Evolutionary conservation across 257 asterid species (phyloP).

Genomic region (Petunia axillaris): DNA sequence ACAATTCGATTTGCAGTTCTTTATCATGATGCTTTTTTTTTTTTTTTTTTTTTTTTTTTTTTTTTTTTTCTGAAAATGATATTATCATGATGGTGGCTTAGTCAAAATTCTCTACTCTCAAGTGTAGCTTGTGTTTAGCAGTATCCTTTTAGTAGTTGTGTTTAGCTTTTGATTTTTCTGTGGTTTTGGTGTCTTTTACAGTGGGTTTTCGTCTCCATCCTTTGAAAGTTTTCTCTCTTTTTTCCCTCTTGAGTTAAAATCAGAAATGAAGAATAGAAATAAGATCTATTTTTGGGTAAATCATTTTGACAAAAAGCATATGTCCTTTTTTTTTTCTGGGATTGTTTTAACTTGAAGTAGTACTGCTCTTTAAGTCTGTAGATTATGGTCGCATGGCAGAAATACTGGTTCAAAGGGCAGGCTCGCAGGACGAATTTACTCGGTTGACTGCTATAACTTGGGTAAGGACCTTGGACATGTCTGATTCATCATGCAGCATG

Average conservation of each 20-base stretch:
- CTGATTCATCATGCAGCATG: slow-evolving; percentile 24
- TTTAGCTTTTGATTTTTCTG: slow-evolving; percentile 10
- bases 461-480: slow-evolving; percentile 48
- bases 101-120: slow-evolving; percentile 1
- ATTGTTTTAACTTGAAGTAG: slow-evolving; percentile 35
- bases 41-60: too few relatives aligned
- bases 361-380: slow-evolving; percentile 70
- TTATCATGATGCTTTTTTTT: neutral
- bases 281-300: slow-evolving; percentile 20
- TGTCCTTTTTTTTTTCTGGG: slow-evolving; percentile 32
- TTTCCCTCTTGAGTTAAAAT: neutral
- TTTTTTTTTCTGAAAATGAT: too few relatives aligned
- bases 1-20: neutral
- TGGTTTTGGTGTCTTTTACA: slow-evolving; percentile 4
- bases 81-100: neutral
- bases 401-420: slow-evolving; percentile 80
- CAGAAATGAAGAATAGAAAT: slow-evolving; percentile 5
- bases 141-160: neutral
- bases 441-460: slow-evolving; percentile 82
- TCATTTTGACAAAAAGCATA: slow-evolving; percentile 12
- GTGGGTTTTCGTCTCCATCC: slow-evolving; percentile 19
- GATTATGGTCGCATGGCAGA: slow-evolving; percentile 94
- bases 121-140: slow-evolving; percentile 21
- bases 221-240: neutral
- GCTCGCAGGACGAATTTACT: slow-evolving; percentile 79